Percentiles rank a stretch among this genome's conserved stretches.
Conservation (phyloP, 148 eudicot species). For the Silene conica region DNA sequence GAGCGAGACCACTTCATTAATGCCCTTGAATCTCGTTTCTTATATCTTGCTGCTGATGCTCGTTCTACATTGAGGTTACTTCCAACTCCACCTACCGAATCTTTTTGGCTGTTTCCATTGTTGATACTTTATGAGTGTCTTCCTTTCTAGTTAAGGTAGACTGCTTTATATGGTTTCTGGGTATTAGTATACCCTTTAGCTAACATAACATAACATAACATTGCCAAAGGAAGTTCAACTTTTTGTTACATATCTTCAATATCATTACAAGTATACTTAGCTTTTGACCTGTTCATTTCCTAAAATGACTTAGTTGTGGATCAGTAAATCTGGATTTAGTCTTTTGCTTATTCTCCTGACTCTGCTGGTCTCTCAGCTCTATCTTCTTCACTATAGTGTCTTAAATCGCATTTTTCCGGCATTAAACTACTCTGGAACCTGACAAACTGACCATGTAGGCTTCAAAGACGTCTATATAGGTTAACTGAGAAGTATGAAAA, state of each 20-base stretch:
- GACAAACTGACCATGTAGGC: too few relatives aligned
- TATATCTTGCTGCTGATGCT: constrained; percentile 97
- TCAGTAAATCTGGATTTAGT: too few relatives aligned
- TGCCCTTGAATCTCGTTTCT: constrained; percentile 70
- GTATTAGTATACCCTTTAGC: background rate
- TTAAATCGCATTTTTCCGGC: too few relatives aligned
- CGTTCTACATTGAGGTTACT: constrained; percentile 75
- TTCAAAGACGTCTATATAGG: too few relatives aligned
- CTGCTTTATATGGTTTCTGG: background rate
- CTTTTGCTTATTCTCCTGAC: too few relatives aligned
- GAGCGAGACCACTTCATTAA: constrained; percentile 69
- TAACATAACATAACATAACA: background rate
- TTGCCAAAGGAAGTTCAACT: background rate
- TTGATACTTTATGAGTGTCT: background rate
- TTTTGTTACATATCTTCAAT: background rate
- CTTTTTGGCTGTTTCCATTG: background rate
- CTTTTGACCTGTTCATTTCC: too few relatives aligned
- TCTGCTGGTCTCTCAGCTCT: too few relatives aligned
- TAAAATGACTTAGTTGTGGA: too few relatives aligned
- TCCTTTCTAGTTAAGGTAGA: background rate
- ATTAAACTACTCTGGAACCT: too few relatives aligned
- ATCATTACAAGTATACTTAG: too few relatives aligned
- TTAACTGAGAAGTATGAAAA: too few relatives aligned
- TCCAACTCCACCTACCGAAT: background rate
- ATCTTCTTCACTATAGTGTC: too few relatives aligned